Evolutionary conservation across 129 eudicot species (phyloP), one percentile per base, ranked within the genome.

Genomic region (Artemisia argyi): DNA sequence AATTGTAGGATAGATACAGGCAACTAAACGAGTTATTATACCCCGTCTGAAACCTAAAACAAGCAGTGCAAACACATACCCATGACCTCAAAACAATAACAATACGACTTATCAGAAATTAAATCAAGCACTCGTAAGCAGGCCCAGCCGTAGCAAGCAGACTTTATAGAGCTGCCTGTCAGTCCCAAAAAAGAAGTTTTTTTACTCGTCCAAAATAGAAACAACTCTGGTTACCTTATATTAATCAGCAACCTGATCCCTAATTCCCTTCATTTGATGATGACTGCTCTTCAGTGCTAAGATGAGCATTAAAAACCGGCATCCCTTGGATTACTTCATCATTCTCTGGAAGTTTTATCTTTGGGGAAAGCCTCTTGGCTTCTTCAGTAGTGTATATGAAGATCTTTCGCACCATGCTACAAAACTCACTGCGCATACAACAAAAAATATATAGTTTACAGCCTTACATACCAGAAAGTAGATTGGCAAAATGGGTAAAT

Each of bases 341-440:
- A 35, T 66, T 68, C 49, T 82, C 80, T 0, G 87, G 79, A 66
- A 86, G 80, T 68, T 87, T 87, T 57, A 62, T 80, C 88, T 94
- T 90, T 52, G 98, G 96, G 11, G 91, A 76, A 13, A 94, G 98
- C 78, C 83, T 85, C 82, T 84, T 94, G 55, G 85, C 97, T 82
- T 90, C 98, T 60, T 94, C 98, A 3, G 85, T 65, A 35, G 98
- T 90, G 63, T 94, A 94, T 76, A 94, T 83, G 65, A 79, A 85
- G 49, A 94, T 90, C 83, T 94, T 94, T 75, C 83, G 86, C 81
- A 84, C 98, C 97, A 94, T 94, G 84, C 76, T 80, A 76, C 97
- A 94, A 73, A 94, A 94, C 82, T 94, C 98, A 62, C 98, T 94
- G 80, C 26, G 65, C 17, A 77, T 49, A 61, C 32, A 39, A 61